Conservation (phyloP, 805 yeast genomes). For the Yarrowia sp. region DNA sequence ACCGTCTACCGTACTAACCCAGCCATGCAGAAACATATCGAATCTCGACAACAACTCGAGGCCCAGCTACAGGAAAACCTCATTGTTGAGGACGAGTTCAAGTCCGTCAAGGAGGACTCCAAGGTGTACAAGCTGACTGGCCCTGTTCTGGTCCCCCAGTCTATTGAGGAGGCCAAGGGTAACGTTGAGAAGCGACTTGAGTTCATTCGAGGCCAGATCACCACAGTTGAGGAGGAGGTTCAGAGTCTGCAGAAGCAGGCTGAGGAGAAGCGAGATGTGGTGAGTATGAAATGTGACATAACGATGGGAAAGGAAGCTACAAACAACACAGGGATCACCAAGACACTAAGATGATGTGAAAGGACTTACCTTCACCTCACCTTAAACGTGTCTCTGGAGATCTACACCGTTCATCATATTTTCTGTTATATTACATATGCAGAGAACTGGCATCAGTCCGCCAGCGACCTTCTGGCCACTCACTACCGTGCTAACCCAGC, state of each 20-base stretch:
- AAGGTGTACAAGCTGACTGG: conserved; percentile 89
- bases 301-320: no score
- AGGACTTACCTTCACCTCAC: no score
- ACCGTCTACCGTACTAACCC: neutral
- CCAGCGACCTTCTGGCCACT: neutral
- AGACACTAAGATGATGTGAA: no score
- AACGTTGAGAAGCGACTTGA: conserved; percentile 89
- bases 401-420: neutral
- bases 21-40: conserved; percentile 50
- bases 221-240: conserved; percentile 70
- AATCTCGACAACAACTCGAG: conserved; percentile 81
- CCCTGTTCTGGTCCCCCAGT: conserved; percentile 89
- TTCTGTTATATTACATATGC: neutral
- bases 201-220: conserved; percentile 76
- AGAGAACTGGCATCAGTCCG: neutral
- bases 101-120: conserved; percentile 59
- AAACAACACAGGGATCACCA: no score
- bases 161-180: conserved; percentile 70
- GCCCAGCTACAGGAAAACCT: conserved; percentile 92
- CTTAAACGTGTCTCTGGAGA: no score
- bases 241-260: conserved; percentile 52
- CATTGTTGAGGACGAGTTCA: conserved; percentile 81
- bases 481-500: neutral
- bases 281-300: conserved; percentile 25
- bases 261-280: conserved; percentile 58